Base-by-base conservation (phyloP, 305 asterid species). In the Fraxinus latifolia region DNA sequence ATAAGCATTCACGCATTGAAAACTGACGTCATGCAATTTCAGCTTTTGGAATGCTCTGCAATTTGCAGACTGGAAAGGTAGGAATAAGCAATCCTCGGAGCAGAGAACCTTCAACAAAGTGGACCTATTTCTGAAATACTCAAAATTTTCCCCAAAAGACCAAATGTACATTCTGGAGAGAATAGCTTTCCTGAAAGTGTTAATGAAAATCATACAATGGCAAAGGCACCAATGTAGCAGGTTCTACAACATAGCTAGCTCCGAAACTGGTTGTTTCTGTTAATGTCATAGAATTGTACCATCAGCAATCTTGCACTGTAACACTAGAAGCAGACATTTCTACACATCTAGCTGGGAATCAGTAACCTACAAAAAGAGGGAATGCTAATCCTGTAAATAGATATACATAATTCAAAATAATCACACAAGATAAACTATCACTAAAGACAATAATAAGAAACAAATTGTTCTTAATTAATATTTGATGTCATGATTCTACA, bases 61-160 rank as follows among this genome's bases (percentile, higher is more conserved):
- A 31, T 70, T 29, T 6, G 23, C 76, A 70, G 76, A 70, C 76
- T 70, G 42, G 19, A 70, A 31, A 31, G 42, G 76, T 70, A 4
- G 9, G 76, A n/a, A 70, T 11, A 31, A 70, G 42, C 39, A 70
- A 32, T 70, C 39, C 23, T 70, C 11, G 4, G 76, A 70, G 39
- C 39, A 31, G 76, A 70, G 25, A 31, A 70, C 39, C 23, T 70
- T 70, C 76, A 70, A 70, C 8, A 0, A 70, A 70, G 39, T 32
- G 34, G 9, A 70, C 11, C 42, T 70, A 70, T 21, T 31, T 70
- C 74, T 70, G 39, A 70, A 29, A 31, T 14, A 70, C 42, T 70
- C 39, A 70, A 25, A 70, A 31, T n/a, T 71, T 71, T 17, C 42
- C 42, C 44, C 76, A 71, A 21, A 71, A 70, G 76, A 71, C 76